These are phyloP conservation scores for Penicillium sclerotigenum DNA, from an alignment of 2,329 filamentous ascomycete species.

Conservation along the genomic window DNA sequence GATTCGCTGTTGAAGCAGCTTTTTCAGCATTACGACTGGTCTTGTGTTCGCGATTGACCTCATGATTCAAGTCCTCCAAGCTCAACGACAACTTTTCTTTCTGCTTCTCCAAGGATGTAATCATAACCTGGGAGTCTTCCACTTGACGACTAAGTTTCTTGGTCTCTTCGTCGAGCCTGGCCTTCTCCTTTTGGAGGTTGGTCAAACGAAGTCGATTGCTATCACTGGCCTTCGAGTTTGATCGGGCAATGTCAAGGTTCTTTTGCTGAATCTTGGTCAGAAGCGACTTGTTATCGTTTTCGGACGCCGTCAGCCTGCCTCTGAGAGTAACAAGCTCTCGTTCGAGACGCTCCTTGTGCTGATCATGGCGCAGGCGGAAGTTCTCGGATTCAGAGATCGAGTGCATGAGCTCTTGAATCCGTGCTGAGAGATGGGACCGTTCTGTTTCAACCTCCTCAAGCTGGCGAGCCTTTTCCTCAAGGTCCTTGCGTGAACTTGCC, in stretches of 20 bases:
- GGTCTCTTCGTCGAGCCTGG: constrained; percentile 77
- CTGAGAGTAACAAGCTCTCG: constrained; percentile 88
- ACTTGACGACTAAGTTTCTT: constrained; percentile 77
- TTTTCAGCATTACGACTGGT: constrained; percentile 87
- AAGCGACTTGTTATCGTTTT: constrained; percentile 93
- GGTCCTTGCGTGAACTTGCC: constrained; percentile 69
- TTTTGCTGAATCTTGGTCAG: constrained; percentile 97
- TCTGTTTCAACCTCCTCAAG: constrained; percentile 78
- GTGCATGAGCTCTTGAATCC: constrained; percentile 82
- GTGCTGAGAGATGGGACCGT: constrained; percentile 68
- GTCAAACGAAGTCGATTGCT: constrained; percentile 73
- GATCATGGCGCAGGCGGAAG: constrained; percentile 85
- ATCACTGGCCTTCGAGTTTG: constrained; percentile 80
- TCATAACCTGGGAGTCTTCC: constrained; percentile 76
- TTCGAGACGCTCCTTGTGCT: constrained; percentile 89
- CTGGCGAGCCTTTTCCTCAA: constrained; percentile 73
- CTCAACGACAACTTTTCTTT: constrained; percentile 86
- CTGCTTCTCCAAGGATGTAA: constrained; percentile 86
- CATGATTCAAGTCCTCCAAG: constrained; percentile 88
- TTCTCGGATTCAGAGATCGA: constrained; percentile 85
- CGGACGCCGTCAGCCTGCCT: constrained; percentile 81
- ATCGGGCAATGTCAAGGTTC: constrained; percentile 90
- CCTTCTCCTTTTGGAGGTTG: constrained; percentile 77
- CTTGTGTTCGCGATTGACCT: constrained; percentile 86
- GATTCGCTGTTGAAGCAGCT: constrained; percentile 70